Base-by-base conservation (phyloP, 2,329 filamentous ascomycete species). In the Phyllachora maydis region DNA sequence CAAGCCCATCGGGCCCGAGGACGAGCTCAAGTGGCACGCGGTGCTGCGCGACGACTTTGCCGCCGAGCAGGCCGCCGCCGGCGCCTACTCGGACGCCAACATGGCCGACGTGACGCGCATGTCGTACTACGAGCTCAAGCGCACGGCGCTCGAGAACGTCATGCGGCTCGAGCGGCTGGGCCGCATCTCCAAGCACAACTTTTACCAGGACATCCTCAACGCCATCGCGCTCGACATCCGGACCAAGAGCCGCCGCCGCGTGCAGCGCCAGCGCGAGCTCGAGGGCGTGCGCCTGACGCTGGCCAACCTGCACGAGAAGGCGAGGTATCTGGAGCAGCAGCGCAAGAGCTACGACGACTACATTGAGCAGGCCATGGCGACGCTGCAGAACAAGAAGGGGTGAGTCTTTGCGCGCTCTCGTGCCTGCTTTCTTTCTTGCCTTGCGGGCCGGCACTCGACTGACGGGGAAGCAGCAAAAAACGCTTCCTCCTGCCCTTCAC, bases 301-400 rank as follows among this genome's bases (percentile, higher is more conserved):
- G 10, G 49, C 59, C 20, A 78, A 82, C 33, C 52, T 90, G 30
- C 71, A 79, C 46, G 69, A 82, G 36, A 88, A 98, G 52, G 83
- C 85, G 18, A 66, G 70, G 33, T 98, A 90, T 49, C 64, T 98
- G 7, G 88, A 98, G 42, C 76, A 82, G 36, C 88, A 98, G 50
- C 67, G 91, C 30, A 92, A 92, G 59, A 88, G 74, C 33, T 98
- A 98, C 52, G 92, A 98, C 43, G 82, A 98, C 52, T 98, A 98
- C 50, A 92, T 98, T 41, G 90, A 98, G 52, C 83, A 92, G 47
- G 85, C 88, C 23, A 93, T 98, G 79, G 64, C 83, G 29, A 98
- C 90, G 4, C 59, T 98, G 28, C 88, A 95, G 47, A 92, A 78
- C 51, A 91, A 93, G 49, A 93, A 93, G 51, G 83, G 75, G 65